Percentiles rank a stretch among this genome's conserved stretches.
phyloP scores from a whole-genome alignment of 2,329 filamentous ascomycete species.

The Colletotrichum sp. region DNA sequence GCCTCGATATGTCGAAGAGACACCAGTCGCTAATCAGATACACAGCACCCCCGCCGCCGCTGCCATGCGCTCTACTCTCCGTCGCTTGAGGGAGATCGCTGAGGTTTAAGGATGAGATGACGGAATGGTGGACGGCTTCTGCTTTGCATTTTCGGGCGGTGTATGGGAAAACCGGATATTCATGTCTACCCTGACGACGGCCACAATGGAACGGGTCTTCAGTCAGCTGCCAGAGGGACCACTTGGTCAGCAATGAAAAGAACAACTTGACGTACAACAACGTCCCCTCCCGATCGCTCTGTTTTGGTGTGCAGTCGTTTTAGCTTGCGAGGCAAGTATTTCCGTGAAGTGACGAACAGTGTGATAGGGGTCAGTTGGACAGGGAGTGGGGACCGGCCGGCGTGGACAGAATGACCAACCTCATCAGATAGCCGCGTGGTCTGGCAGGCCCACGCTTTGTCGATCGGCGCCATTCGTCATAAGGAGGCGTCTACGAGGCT shows the following conservation, averaged over 20 bases:
- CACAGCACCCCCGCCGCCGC: constrained; percentile 87
- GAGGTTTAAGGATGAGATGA: constrained; percentile 73
- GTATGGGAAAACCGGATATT: constrained; percentile 48
- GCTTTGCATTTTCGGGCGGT: constrained; percentile 53
- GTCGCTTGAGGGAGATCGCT: constrained; percentile 95
- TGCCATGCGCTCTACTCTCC: constrained; percentile 94
- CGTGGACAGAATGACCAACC: not conserved
- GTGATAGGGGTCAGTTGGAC: not conserved
- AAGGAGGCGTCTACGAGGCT: not conserved
- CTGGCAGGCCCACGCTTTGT: not conserved
- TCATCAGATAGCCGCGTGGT: not conserved
- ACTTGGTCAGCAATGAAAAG: constrained; percentile 49
- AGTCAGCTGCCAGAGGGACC: constrained; percentile 38
- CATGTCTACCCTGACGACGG: constrained; percentile 47
- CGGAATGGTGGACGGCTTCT: constrained; percentile 35
- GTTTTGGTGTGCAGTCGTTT: not conserved
- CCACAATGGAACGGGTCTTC: constrained; percentile 36
- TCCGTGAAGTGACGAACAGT: constrained; percentile 1
- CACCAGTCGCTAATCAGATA: constrained; percentile 28
- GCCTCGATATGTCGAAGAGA: not conserved
- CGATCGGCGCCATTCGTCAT: not conserved
- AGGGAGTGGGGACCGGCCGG: not conserved
- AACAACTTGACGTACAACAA: constrained; percentile 25
- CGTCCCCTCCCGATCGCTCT: constrained; percentile 16
- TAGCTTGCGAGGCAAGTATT: not conserved